These are phyloP conservation scores for Geranomyces michiganensis DNA, from an alignment of 192 early-diverging fungal species.

Conservation along the genomic window DNA sequence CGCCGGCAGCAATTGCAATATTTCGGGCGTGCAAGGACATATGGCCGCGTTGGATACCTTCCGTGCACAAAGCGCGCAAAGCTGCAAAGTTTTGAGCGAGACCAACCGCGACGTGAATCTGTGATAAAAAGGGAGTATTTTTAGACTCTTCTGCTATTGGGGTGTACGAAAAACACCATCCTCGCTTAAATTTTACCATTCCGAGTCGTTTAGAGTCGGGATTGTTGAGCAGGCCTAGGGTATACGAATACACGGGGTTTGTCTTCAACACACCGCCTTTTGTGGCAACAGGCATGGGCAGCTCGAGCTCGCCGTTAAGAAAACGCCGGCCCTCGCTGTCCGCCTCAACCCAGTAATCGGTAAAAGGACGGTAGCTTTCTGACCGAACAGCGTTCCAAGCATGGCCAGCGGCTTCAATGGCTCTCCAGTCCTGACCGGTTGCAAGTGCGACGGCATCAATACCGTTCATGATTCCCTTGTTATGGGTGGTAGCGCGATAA, in stretches of 20 bases:
- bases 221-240: constrained; percentile 65
- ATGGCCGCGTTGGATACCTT: constrained; percentile 77
- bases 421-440: constrained; percentile 79
- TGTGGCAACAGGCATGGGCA: constrained; percentile 75
- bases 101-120: constrained; percentile 69
- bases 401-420: constrained; percentile 73
- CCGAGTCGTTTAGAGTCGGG: constrained; percentile 67
- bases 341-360: constrained; percentile 74
- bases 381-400: constrained; percentile 54
- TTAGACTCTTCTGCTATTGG: constrained; percentile 42
- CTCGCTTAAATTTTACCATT: background rate
- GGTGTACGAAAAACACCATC: too few relatives aligned
- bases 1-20: constrained; percentile 66
- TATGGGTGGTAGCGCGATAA: constrained; percentile 74
- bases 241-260: constrained; percentile 69
- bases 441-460: constrained; percentile 78
- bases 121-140: constrained; percentile 6
- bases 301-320: constrained; percentile 68
- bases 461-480: constrained; percentile 85
- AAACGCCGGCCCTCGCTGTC: constrained; percentile 43
- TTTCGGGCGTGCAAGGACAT: constrained; percentile 58
- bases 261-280: constrained; percentile 76
- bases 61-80: constrained; percentile 68
- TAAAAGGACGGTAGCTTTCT: constrained; percentile 63
- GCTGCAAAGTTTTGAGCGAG: constrained; percentile 84